Conservation (phyloP, 2,329 filamentous ascomycete genomes). For the Keithomyces neogunnii region DNA sequence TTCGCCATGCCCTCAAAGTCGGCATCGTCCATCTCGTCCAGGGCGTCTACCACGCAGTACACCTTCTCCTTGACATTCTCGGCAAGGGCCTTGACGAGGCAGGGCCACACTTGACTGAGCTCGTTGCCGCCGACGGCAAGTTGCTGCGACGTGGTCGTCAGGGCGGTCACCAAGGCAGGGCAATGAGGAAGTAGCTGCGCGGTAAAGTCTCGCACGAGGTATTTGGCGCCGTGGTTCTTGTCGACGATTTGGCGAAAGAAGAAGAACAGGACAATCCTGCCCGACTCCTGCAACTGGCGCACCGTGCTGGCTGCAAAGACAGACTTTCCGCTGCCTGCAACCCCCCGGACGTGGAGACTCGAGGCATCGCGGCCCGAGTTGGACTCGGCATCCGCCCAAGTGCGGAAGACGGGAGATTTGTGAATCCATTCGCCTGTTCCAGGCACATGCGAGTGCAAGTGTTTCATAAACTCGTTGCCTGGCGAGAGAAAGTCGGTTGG, state of each 20-base stretch:
- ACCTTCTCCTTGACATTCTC: neutral
- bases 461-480: constrained; percentile 17
- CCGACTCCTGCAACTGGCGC: constrained; percentile 2
- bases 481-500: constrained; percentile 19
- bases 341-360: constrained; percentile 6
- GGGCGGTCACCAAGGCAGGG: neutral
- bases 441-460: constrained; percentile 15
- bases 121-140: neutral
- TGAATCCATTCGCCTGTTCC: constrained; percentile 18
- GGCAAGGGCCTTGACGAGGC: neutral
- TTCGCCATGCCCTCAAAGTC: constrained; percentile 3
- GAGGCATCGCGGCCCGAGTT: too few relatives aligned
- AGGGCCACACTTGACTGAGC: too few relatives aligned
- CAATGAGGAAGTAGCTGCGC: constrained; percentile 6
- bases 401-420: constrained; percentile 14
- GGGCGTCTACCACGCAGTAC: constrained; percentile 5
- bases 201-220: constrained; percentile 7
- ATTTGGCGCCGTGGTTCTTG: constrained; percentile 16
- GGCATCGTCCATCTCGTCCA: constrained; percentile 7
- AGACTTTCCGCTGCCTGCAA: constrained; percentile 17
- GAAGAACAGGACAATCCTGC: constrained; percentile 21
- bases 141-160: neutral
- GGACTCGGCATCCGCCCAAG: too few relatives aligned
- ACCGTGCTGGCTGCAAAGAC: constrained; percentile 18
- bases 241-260: constrained; percentile 27